Evolutionary conservation across 2,329 filamentous ascomycete species (phyloP), one percentile per base, ranked within the genome.

Genomic region (Penicillium palitans): DNA sequence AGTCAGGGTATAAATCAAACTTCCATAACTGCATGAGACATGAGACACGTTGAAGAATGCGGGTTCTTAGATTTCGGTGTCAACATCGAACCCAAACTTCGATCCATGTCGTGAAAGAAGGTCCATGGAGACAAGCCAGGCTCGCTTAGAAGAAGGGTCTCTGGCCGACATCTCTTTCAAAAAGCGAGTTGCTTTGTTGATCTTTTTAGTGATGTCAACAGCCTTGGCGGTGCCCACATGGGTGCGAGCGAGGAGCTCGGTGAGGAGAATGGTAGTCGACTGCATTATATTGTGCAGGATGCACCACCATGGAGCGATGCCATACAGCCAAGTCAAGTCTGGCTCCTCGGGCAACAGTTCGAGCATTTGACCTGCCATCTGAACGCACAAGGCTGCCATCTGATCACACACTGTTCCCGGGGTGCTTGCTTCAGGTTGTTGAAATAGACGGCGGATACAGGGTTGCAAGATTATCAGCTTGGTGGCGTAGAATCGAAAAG

Each of bases 381-480:
- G 64, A n/a, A 78, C 71, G 41, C 78, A 79, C 8, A 68, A 62
- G 6, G 58, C 55, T 9, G 76, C 76, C 58, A 73, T 72, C 12
- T 62, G 61, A 24, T 70, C 68, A 52, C 74, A 76, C 45, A 72
- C 69, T 17, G 64, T 64, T 19, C 70, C 66, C 15, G 65, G 63
- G 15, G 68, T 62, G n/a, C 55, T 42, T 65, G 69, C 52, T 21
- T 66, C 59, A 10, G 67, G 58, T 29, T 71, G 69, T 37, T 69
- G 70, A 24, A 73, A 70, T 19, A 74, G 61, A 17, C 72, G 73
- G 55, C 74, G 77, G 15, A 79, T 72, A 57, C 75, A 79, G 29
- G 78, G 78, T 44, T 78, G 76, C 44, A 75, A 68, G 27, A 79
- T 74, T 13, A 77, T 69, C 48, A 78, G 71, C 52, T 75, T 77